phyloP scores from a whole-genome alignment of 1,139 yeast species.

The Kodamaea plutei region DNA sequence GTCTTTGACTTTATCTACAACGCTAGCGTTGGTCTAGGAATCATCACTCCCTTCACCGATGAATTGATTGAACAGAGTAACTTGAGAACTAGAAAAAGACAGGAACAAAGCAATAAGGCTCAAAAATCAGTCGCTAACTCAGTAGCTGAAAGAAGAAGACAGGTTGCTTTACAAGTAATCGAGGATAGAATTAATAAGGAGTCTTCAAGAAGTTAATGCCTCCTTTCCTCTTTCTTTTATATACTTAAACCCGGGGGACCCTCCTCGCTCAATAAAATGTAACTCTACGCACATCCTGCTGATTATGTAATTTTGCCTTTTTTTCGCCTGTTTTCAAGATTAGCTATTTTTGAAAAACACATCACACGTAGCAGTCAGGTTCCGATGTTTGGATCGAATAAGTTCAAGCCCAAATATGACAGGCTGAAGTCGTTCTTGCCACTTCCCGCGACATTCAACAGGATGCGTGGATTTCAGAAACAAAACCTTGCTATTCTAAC shows the following conservation, averaged over 20 bases:
- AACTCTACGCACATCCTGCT: too few relatives aligned
- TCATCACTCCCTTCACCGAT: conserved; percentile 65
- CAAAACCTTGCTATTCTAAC: conserved; percentile 17
- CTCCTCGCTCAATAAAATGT: too few relatives aligned
- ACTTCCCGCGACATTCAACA: conserved; percentile 31
- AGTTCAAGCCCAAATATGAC: conserved; percentile 27
- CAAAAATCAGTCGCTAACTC: conserved; percentile 47
- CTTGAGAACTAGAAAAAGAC: conserved; percentile 60
- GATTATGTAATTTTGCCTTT: conserved; percentile 2
- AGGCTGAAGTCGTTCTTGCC: conserved; percentile 24
- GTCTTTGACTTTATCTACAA: conserved; percentile 54
- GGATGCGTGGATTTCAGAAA: conserved; percentile 15
- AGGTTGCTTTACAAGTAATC: conserved; percentile 76
- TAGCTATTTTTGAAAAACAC: not conserved
- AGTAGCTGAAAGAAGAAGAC: conserved; percentile 81
- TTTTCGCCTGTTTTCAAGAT: not conserved
- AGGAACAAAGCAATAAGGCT: conserved; percentile 39
- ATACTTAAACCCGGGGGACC: not conserved
- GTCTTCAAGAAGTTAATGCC: conserved; percentile 3
- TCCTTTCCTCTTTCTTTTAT: too few relatives aligned
- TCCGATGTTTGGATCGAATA: conserved; percentile 10
- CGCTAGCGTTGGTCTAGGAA: conserved; percentile 47
- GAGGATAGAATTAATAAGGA: conserved; percentile 61
- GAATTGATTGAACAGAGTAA: conserved; percentile 73
- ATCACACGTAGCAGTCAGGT: not conserved